Evolutionary conservation across 495 filamentous ascomycete genomes (phyloP).

Genomic region (Penicillium lividum): DNA sequence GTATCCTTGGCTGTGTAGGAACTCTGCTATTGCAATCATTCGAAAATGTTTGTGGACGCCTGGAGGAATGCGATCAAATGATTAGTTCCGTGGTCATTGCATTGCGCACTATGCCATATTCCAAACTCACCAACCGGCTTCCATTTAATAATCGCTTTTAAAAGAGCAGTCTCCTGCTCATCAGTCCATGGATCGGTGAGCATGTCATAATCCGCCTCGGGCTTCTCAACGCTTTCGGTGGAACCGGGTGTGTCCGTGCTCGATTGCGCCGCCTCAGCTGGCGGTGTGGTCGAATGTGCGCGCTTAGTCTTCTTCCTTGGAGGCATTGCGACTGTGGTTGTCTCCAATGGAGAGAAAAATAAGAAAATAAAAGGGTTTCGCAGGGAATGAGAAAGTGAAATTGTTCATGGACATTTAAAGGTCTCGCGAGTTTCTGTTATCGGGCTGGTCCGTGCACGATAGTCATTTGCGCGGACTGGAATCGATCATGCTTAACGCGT

Average conservation of each 20-base stretch:
- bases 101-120: background rate
- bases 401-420: background rate
- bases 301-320: constrained; percentile 65
- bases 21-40: constrained; percentile 84
- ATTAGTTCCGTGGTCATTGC: constrained; percentile 7
- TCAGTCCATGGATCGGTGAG: constrained; percentile 86
- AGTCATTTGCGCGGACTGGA: constrained; percentile 22
- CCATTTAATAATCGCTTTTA: constrained; percentile 88
- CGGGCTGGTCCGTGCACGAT: constrained; percentile 41
- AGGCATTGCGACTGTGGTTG: constrained; percentile 56
- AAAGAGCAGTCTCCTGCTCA: constrained; percentile 86
- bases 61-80: constrained; percentile 29
- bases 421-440: constrained; percentile 27
- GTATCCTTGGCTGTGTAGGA: constrained; percentile 84
- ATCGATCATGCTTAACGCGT: constrained; percentile 12
- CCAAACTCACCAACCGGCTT: constrained; percentile 80
- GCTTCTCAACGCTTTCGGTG: constrained; percentile 34
- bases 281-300: constrained; percentile 34
- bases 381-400: background rate
- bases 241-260: constrained; percentile 37
- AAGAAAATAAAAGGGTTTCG: background rate
- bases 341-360: background rate
- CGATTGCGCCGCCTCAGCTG: constrained; percentile 39
- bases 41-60: constrained; percentile 98
- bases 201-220: constrained; percentile 41